These are phyloP conservation scores for Dioscorea alata DNA, from an alignment of 106 monocot genomes.

Conservation along the genomic window DNA sequence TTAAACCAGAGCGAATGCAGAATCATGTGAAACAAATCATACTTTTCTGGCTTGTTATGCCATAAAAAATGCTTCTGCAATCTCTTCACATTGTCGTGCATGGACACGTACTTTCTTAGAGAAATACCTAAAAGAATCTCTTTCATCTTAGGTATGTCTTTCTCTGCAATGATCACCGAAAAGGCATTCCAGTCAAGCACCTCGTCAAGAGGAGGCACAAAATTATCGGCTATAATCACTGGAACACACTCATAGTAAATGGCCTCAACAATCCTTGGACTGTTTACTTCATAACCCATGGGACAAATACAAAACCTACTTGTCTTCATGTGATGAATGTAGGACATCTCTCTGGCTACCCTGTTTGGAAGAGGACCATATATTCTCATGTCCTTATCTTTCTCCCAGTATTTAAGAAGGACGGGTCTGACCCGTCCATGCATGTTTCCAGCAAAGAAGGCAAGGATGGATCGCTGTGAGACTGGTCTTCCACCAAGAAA, in stretches of 20 bases:
- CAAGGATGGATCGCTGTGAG: conserved; percentile 28
- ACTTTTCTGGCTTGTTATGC: conserved; percentile 70
- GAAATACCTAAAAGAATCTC: conserved; percentile 53
- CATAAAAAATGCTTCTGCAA: conserved; percentile 89
- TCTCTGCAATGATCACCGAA: conserved; percentile 75
- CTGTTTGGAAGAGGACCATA: conserved; percentile 37
- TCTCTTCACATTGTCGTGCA: conserved; percentile 57
- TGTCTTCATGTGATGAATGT: conserved; percentile 67
- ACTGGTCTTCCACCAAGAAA: conserved; percentile 53
- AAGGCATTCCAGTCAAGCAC: conserved; percentile 81
- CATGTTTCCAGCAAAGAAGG: conserved; percentile 70
- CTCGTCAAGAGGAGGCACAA: conserved; percentile 77
- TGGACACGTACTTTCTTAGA: conserved; percentile 37
- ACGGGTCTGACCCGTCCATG: conserved; percentile 55
- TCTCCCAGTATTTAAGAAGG: conserved; percentile 28
- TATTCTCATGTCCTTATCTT: conserved; percentile 53
- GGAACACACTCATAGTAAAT: conserved; percentile 86
- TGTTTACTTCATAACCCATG: conserved; percentile 86
- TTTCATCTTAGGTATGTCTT: conserved; percentile 80
- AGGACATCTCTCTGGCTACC: conserved; percentile 42
- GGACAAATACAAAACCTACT: conserved; percentile 79
- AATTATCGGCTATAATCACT: conserved; percentile 79
- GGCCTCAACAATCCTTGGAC: conserved; percentile 82
- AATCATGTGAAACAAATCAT: conserved; percentile 95
- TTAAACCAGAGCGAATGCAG: conserved; percentile 92